phyloP scores from a whole-genome alignment of 2,329 filamentous ascomycete species.

The Botryosphaeria dothidea region DNA sequence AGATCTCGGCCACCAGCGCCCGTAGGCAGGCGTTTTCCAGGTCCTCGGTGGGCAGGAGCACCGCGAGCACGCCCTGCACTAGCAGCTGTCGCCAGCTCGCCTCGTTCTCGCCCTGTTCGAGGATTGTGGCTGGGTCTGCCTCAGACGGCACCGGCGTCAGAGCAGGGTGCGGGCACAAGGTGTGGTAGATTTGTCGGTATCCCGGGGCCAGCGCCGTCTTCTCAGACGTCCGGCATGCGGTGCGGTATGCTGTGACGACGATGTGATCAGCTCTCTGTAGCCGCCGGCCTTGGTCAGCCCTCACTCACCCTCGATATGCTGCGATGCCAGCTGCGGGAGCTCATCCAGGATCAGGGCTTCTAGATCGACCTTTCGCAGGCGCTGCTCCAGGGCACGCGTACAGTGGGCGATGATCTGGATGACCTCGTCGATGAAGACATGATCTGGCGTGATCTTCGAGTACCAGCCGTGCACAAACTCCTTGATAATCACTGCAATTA shows the following conservation, averaged over 20 bases:
- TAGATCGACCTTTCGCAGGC: constrained; percentile 78
- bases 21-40: constrained; percentile 84
- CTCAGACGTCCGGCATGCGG: constrained; percentile 60
- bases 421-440: constrained; percentile 82
- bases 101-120: constrained; percentile 74
- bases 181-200: constrained; percentile 75
- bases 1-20: constrained; percentile 79
- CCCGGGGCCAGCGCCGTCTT: constrained; percentile 62
- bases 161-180: constrained; percentile 76
- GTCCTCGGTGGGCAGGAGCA: constrained; percentile 90
- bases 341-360: constrained; percentile 85
- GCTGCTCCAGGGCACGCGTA: constrained; percentile 82
- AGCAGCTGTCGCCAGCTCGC: constrained; percentile 81
- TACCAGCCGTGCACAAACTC: constrained; percentile 96
- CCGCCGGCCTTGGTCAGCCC: constrained; percentile 25
- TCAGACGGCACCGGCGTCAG: constrained; percentile 72
- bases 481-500: constrained; percentile 84
- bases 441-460: constrained; percentile 85
- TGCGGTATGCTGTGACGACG: constrained; percentile 65
- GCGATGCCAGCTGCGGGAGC: constrained; percentile 76
- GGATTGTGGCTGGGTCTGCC: constrained; percentile 51
- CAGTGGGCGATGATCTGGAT: constrained; percentile 91
- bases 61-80: constrained; percentile 76
- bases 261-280: constrained; percentile 24
- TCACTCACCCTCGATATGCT: constrained; percentile 72